Evolutionary conservation across 2,329 filamentous ascomycete species (phyloP).

Genomic region (Arthrobotrys sphaeroides): DNA sequence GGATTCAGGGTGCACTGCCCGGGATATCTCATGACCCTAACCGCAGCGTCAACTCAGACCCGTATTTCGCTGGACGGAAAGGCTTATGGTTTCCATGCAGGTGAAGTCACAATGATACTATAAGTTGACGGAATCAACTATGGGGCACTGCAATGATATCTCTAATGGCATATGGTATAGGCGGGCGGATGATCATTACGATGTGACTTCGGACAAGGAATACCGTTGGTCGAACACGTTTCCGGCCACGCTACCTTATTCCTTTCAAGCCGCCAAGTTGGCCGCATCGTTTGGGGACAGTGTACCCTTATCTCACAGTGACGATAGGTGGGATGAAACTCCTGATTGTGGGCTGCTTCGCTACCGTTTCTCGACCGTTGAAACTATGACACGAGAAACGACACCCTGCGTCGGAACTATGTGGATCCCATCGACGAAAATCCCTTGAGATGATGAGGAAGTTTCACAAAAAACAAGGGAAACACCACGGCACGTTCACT

Average conservation of each 20-base stretch:
- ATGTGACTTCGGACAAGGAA: slow-evolving; percentile 10
- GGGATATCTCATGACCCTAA: slow-evolving; percentile 28
- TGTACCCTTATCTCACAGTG: slow-evolving; percentile 47
- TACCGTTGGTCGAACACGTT: background rate
- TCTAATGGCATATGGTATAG: background rate
- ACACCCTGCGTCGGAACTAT: slow-evolving; percentile 33
- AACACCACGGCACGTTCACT: slow-evolving; percentile 19
- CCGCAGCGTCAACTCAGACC: background rate
- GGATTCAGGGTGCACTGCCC: slow-evolving; percentile 27
- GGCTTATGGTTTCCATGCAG: slow-evolving; percentile 28
- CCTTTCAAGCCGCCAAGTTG: slow-evolving; percentile 1
- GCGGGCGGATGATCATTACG: slow-evolving; percentile 8
- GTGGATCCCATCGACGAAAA: slow-evolving; percentile 16
- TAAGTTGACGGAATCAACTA: slow-evolving; percentile 7
- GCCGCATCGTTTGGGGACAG: slow-evolving; percentile 25
- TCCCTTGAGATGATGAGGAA: background rate
- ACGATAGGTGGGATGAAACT: slow-evolving; percentile 34
- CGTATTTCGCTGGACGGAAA: background rate
- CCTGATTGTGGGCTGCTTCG: slow-evolving; percentile 8
- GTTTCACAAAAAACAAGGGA: slow-evolving; percentile 3
- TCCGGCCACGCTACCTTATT: slow-evolving; percentile 16
- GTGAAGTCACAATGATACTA: slow-evolving; percentile 53
- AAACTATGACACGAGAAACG: slow-evolving; percentile 40
- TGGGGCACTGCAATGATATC: slow-evolving; percentile 8
- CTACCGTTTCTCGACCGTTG: slow-evolving; percentile 13